Percentiles rank a stretch among this genome's conserved stretches.
Conservation (phyloP, 352 stramenopile genomes). For the Pythium monospermum region DNA sequence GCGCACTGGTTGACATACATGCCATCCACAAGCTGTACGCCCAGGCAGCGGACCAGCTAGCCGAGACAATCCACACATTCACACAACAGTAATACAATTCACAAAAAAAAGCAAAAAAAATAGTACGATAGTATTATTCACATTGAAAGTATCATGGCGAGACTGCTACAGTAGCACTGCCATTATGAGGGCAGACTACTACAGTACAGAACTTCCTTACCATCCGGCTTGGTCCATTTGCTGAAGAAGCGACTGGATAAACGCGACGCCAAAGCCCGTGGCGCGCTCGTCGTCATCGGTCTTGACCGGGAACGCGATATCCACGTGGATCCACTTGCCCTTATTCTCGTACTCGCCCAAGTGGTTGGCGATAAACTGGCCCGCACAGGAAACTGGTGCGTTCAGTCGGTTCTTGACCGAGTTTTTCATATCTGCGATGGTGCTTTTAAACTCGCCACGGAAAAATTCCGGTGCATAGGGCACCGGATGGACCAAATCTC, state of each 20-base stretch:
- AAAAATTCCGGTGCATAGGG: conserved; percentile 93
- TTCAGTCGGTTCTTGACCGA: conserved; percentile 92
- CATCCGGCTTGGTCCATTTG: conserved; percentile 44
- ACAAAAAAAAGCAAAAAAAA: not conserved
- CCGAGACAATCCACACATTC: conserved; percentile 5
- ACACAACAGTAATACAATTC: not conserved
- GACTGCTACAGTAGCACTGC: too few species aligned
- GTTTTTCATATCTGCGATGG: conserved; percentile 97
- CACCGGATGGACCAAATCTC: conserved; percentile 91
- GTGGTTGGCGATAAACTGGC: conserved; percentile 95
- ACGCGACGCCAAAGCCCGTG: conserved; percentile 92
- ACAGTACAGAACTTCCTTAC: too few species aligned
- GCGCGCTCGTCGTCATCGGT: conserved; percentile 72
- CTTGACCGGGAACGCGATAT: conserved; percentile 91
- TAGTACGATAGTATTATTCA: too few species aligned
- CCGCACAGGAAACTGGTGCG: conserved; percentile 90
- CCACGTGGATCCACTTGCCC: conserved; percentile 92
- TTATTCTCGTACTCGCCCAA: conserved; percentile 78
- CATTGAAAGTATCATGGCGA: too few species aligned
- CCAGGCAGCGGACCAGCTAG: conserved; percentile 7
- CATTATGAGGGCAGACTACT: too few species aligned
- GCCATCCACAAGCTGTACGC: conserved; percentile 5
- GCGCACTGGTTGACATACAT: too few species aligned
- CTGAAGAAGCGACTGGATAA: conserved; percentile 75
- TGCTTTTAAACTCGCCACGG: conserved; percentile 88